Base-by-base conservation (phyloP, 2,329 filamentous ascomycete species). In the Tolypocladium ovalisporum region DNA sequence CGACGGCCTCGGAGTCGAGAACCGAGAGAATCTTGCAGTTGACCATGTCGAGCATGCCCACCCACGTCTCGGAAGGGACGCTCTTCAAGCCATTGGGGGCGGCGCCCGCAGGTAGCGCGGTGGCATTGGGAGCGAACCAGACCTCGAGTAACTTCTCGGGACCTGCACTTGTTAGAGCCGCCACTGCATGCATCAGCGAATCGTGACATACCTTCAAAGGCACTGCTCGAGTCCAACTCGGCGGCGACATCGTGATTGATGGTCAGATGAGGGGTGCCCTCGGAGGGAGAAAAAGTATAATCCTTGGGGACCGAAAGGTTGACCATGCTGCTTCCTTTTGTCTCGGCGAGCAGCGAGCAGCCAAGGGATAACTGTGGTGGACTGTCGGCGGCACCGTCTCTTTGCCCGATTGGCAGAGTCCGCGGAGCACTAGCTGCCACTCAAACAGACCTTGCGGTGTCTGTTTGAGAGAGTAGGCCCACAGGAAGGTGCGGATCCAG, bases 71-170 rank as follows among this genome's bases (percentile, higher is more conserved):
- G 58, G 85, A 80, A 22, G 87, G 79, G 37, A 99, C 91, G 9
- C 86, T 84, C 78, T 97, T 97, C 69, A 99, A 77, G 32, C 94
- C 94, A 70, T 84, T 79, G 22, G 87, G 84, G 62, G 85, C 83
- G 57, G 86, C 86, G 56, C 85, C 82, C 4, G 84, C 76, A 22
- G 91, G 88, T 42, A 96, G 80, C 60, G 86, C 79, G 62, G 83
- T 79, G 54, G 91, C 81, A 66, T 88, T 89, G 29, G 92, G 85
- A 58, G 89, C 88, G 72, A 99, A 97, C 94, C 94, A 99, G 69
- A 99, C 93, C 79, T 99, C 94, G 67, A 99, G 82, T 57, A 99
- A 82, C 79, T 99, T 99, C 79, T 99, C 94, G 51, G 94, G 94
- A 59, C 93, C 88, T 88, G 59, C 55, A 54, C 9, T 17, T 36